A percentile compares a stretch with the other conserved stretches of the same genome.
Evolutionary conservation across 129 eudicot genomes (phyloP).

Genomic region (Flaveria linearis): DNA sequence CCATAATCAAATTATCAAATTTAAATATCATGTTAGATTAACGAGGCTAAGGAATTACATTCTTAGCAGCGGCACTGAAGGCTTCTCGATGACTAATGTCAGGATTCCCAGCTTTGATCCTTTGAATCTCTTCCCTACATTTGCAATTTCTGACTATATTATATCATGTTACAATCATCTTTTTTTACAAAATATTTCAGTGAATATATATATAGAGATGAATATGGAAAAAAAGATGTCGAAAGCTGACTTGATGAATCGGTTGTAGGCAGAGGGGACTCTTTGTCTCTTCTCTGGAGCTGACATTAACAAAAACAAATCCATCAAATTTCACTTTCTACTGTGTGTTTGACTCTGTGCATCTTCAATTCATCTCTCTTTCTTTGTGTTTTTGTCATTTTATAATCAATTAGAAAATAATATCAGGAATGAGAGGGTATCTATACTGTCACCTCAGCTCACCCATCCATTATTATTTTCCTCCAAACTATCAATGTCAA

Average conservation of each 20-base stretch:
- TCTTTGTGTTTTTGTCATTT: conserved; percentile 17
- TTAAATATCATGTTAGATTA: too few species aligned
- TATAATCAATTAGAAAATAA: neutral
- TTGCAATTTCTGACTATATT: neutral
- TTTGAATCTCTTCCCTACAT: conserved; percentile 80
- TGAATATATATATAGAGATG: neutral
- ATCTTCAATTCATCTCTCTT: neutral
- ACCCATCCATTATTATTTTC: conserved; percentile 27
- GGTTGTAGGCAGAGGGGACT: conserved; percentile 89
- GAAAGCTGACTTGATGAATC: conserved; percentile 78
- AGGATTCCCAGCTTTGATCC: conserved; percentile 80
- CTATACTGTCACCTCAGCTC: conserved; percentile 35
- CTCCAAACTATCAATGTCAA: conserved; percentile 39
- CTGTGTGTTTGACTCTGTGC: conserved; percentile 7
- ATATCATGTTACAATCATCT: neutral
- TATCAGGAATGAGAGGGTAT: conserved; percentile 15
- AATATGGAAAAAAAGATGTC: conserved; percentile 7
- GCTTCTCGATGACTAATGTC: conserved; percentile 84
- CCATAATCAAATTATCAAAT: too few species aligned
- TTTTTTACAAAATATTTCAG: neutral
- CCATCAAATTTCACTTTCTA: conserved; percentile 22
- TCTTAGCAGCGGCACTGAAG: conserved; percentile 82
- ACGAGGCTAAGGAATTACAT: conserved; percentile 34
- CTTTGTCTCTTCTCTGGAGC: conserved; percentile 91
- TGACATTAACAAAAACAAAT: conserved; percentile 34